Evolutionary conservation across 345 rosid species (phyloP).

Genomic region (Trapa incisa): DNA sequence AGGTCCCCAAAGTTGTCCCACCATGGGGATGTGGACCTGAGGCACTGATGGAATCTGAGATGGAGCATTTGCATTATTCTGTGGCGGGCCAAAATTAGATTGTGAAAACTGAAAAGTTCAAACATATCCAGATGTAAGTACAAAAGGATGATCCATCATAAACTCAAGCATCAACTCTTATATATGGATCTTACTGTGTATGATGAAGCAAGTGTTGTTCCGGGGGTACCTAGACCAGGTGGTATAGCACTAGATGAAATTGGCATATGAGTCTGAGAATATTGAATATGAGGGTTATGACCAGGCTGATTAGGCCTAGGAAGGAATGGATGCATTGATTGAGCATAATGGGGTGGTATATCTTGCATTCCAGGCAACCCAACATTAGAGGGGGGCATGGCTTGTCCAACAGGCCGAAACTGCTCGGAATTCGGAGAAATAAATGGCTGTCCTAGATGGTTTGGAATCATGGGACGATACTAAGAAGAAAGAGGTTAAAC

Average conservation of each 20-base stretch:
- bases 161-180: conserved; percentile 8
- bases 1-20: conserved; percentile 55
- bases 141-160: conserved; percentile 4
- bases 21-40: conserved; percentile 47
- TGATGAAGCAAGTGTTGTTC: conserved; percentile 38
- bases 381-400: conserved; percentile 32
- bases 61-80: conserved; percentile 24
- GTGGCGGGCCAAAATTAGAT: conserved; percentile 57
- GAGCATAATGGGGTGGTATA: conserved; percentile 56
- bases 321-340: conserved; percentile 56
- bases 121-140: conserved; percentile 9
- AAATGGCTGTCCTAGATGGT: conserved; percentile 54
- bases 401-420: conserved; percentile 65
- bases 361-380: conserved; percentile 41
- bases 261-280: conserved; percentile 45
- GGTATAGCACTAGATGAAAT: conserved; percentile 42
- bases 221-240: conserved; percentile 42
- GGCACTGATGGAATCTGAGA: conserved; percentile 46
- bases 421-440: conserved; percentile 46
- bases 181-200: conserved; percentile 36
- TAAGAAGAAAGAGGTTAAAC: conserved; percentile 18
- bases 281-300: conserved; percentile 35
- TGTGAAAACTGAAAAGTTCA: conserved; percentile 38
- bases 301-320: conserved; percentile 72
- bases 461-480: conserved; percentile 59